Conservation (phyloP, 352 stramenopile genomes). For the Aphanomyces invadans region DNA sequence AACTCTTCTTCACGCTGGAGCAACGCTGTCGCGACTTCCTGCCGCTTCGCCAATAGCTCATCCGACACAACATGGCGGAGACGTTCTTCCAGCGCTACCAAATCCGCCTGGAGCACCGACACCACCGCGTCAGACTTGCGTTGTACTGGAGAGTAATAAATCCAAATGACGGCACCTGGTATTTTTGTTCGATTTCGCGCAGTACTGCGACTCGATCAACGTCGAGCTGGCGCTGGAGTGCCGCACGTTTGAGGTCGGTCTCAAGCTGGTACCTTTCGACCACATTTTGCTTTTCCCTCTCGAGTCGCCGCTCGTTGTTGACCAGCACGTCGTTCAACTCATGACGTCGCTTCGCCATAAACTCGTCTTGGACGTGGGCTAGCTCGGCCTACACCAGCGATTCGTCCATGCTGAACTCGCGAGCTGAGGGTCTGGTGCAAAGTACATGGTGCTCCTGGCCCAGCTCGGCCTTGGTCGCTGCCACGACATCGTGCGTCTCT, state of each 20-base stretch:
- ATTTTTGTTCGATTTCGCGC: constrained; percentile 4
- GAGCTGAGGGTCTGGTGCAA: not conserved
- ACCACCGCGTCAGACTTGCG: too few relatives aligned
- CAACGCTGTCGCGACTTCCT: not conserved
- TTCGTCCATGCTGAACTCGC: too few relatives aligned
- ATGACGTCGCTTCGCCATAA: not conserved
- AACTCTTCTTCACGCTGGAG: not conserved
- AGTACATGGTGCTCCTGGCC: not conserved
- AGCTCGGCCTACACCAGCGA: not conserved
- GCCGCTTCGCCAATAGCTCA: not conserved
- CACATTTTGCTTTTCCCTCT: constrained; percentile 1
- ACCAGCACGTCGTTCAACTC: constrained; percentile 9
- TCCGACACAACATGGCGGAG: not conserved
- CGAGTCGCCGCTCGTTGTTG: not conserved
- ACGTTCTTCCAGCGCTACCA: not conserved
- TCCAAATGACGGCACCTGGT: too few relatives aligned
- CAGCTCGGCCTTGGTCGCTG: not conserved
- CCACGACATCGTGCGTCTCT: not conserved
- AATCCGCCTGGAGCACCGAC: not conserved
- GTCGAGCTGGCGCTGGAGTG: not conserved
- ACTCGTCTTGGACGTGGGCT: not conserved
- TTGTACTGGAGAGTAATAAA: too few relatives aligned
- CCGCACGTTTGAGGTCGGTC: not conserved
- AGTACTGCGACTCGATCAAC: not conserved
- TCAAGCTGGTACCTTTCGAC: not conserved